Evolutionary conservation across 257 asterid species (phyloP), one percentile per base, ranked within the genome.

Genomic region (Orobanche coerulescens): DNA sequence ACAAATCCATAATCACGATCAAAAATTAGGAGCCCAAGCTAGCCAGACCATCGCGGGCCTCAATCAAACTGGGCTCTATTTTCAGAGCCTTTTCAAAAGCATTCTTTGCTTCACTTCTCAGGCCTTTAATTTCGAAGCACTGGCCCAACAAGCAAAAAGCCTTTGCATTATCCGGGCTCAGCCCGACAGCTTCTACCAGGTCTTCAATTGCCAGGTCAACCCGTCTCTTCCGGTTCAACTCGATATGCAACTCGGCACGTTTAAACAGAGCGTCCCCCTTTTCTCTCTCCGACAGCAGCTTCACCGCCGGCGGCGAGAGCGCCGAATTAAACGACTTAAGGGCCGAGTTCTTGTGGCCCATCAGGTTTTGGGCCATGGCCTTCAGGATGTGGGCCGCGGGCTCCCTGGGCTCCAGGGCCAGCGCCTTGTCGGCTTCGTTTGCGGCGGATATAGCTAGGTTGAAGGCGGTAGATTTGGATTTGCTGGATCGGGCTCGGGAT

Each of bases 321-420:
- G 96, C 95, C 15, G 55, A 0, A 43, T 87, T 94, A 20, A 91
- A 64, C 6, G 91, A 91, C 51, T 65, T 88, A 2, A 91, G 73
- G 6, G 97, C 95, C 6, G 92, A 15, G 0, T 75, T 31, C 65
- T 73, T 82, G 75, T 62, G 88, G 70, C 95, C 98, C 88, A 88
- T 73, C 0, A 80, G 52, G n/a, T 75, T 81, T 1, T 79, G 82
- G 0, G 91, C 95, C 85, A 85, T 70, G 72, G 92, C 96, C 65
- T 87, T 85, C 40, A 87, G 94, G 25, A 87, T 83, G 65, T 87
- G 86, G 6, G 88, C 84, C 0, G 95, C 95, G 9, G 96, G 91
- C 73, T 91, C 96, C 47, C 76, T 75, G 26, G 95, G 97, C 51
- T 85, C 79, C 39, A 85, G 64, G 31, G 88, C 73, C 30, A 85